Evolutionary conservation across 2,329 filamentous ascomycete genomes (phyloP), one percentile per base, ranked within the genome.

Genomic region (Talaromyces funiculosus): DNA sequence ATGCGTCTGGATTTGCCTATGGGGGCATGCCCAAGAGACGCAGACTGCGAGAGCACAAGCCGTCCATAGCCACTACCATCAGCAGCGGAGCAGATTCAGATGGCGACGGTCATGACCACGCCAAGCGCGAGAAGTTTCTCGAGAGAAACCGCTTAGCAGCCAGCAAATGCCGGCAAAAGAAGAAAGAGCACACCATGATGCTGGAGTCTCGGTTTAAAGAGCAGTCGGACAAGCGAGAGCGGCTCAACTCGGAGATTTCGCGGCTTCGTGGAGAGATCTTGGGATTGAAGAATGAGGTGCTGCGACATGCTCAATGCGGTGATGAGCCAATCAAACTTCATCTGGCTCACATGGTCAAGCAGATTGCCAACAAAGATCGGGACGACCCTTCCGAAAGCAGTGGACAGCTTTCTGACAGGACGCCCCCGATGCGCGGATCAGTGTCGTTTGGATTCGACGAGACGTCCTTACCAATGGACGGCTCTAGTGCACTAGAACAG

Each of bases 161-260:
- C 4, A 82, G 81, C 68, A 86, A 85, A 65, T 86, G 83, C 69
- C 80, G 83, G n/a, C 80, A 82, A 66, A 85, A 85, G 75, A 85
- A 85, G 72, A 85, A 85, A 71, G 80, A 82, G 62, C 82, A 82
- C 66, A 81, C 80, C 37, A 75, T 79, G 59, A 68, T 75, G 38
- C 77, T 85, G 14, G 82, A 85, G 64, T 72, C 60, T 10, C 67
- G 66, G 2, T 75, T 67, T 62, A 72, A 73, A 26, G 70, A 74
- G 45, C 69, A 74, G 18, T 73, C 72, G 4, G 67, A 72, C 24
- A 71, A 71, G 56, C 74, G 73, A 47, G 65, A 68, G 20, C 35
- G 60, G 9, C 67, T 78, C 4, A 64, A 70, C 26, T 53, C 64
- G 5, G 70, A 76, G 61, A 72, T 76, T 20, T 68, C 71, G 1